Evolutionary conservation across 305 asterid species (phyloP), one percentile per base, ranked within the genome.

Genomic region (Lippia alba): DNA sequence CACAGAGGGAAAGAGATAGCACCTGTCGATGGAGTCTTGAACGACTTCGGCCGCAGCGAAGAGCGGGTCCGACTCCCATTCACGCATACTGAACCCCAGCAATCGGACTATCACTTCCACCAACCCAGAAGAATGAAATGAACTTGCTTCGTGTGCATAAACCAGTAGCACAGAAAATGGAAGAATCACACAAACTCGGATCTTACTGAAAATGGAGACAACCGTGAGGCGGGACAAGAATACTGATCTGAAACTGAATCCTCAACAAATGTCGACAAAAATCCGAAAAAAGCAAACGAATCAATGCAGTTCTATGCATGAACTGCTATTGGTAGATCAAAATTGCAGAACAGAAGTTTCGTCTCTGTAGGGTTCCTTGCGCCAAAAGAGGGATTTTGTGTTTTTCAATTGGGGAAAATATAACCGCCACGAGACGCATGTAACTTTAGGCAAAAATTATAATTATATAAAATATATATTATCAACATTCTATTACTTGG

Each of bases 21-120:
- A 81, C 85, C 85, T 70, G 40, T 81, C 85, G 56, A 80, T 80
- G 54, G 85, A 81, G 69, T 81, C 85, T 71, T 81, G 85, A 41
- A 81, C 80, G 57, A 78, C 78, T 66, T 81, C 85, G 69, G 85
- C 85, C 9, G 85, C 85, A 44, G 78, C 68, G 78, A 81, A 74
- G 54, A 77, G 69, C 14, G 85, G 85, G 66, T 81, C 85, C 48
- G 85, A 64, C 61, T 78, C 85, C 85, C 85, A 74, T 76, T 71
- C 66, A 19, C 70, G 80, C 80, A 76, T 76, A 46, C 46, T 65
- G 61, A 60, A 33, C 14, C 60, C 65, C 56, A 49, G 41, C 40
- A 58, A 14, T 65, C n/a, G 9, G 8, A 67, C 17, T n/a, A 67
- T 34, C 51, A 41, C 62, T 51, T 17, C 24, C 10, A 18, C 46